A percentile compares a stretch with the other conserved stretches of the same genome.
Evolutionary conservation across 441 rosid species (phyloP).

Genomic region (Pelargonium australe): DNA sequence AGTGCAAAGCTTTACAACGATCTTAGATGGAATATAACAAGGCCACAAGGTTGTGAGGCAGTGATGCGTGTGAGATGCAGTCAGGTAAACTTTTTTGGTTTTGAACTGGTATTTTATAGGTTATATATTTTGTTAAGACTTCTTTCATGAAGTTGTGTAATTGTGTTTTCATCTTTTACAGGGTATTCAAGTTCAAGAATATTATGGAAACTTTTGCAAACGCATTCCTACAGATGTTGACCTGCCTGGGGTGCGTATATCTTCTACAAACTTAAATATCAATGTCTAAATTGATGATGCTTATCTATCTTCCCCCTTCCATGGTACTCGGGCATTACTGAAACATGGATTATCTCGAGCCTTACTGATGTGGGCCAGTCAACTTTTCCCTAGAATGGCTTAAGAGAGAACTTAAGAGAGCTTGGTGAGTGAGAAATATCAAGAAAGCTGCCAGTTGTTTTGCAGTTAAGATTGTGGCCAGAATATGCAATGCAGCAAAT

Average conservation of each 20-base stretch:
- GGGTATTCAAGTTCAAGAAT: constrained; percentile 99
- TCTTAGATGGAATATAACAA: constrained; percentile 92
- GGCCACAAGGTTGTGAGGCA: constrained; percentile 99
- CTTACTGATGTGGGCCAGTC: background rate
- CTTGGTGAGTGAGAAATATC: background rate
- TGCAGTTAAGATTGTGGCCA: background rate
- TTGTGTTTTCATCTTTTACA: constrained; percentile 25
- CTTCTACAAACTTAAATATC: constrained; percentile 8
- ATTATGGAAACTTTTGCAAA: constrained; percentile 91
- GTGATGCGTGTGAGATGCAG: constrained; percentile 99
- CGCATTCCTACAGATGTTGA: constrained; percentile 91
- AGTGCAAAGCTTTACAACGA: constrained; percentile 96
- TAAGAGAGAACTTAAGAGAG: background rate
- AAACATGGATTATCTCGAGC: background rate
- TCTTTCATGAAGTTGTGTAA: constrained; percentile 18
- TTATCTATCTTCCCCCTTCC: background rate
- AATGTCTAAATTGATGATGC: background rate
- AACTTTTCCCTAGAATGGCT: background rate
- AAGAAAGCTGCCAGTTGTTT: background rate
- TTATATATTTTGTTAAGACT: constrained; percentile 3
- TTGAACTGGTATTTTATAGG: background rate
- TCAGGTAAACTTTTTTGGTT: constrained; percentile 44
- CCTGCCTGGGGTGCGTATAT: constrained; percentile 61
- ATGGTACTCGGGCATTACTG: background rate
- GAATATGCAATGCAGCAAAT: background rate